Evolutionary conservation across 768 basidiomycete species (phyloP).

Genomic region (Lactifluus subvellereus): DNA sequence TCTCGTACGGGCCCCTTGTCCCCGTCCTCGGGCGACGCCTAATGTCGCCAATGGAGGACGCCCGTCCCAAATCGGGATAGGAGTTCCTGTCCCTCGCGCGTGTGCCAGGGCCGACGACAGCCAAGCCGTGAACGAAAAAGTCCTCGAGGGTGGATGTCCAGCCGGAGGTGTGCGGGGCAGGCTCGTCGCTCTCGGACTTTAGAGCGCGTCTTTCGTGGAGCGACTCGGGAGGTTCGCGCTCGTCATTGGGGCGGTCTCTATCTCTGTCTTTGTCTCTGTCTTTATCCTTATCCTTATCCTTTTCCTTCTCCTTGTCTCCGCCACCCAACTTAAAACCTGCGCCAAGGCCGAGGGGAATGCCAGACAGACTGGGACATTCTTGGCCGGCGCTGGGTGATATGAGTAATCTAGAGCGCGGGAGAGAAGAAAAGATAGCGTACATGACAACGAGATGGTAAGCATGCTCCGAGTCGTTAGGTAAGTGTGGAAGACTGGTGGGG

Average conservation of each 20-base stretch:
- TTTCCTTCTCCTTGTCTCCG: constrained; percentile 33
- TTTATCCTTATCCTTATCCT: constrained; percentile 31
- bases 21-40: constrained; percentile 42
- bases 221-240: constrained; percentile 20
- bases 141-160: constrained; percentile 77
- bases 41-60: constrained; percentile 32
- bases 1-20: constrained; percentile 69
- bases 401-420: constrained; percentile 19
- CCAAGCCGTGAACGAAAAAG: constrained; percentile 49
- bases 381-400: constrained; percentile 52
- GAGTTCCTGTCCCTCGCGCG: constrained; percentile 37
- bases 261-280: constrained; percentile 31
- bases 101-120: constrained; percentile 11
- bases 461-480: constrained; percentile 49
- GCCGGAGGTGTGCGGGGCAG: constrained; percentile 37
- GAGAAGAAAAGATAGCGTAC: constrained; percentile 38
- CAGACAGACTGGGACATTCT: constrained; percentile 78
- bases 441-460: constrained; percentile 77
- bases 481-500: constrained; percentile 37
- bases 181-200: constrained; percentile 28
- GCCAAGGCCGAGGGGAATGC: constrained; percentile 72
- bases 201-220: constrained; percentile 26
- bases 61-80: constrained; percentile 21
- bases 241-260: constrained; percentile 11
- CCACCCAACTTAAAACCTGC: constrained; percentile 68